Conservation (phyloP, 345 rosid genomes). For the Murraya koenigii region DNA sequence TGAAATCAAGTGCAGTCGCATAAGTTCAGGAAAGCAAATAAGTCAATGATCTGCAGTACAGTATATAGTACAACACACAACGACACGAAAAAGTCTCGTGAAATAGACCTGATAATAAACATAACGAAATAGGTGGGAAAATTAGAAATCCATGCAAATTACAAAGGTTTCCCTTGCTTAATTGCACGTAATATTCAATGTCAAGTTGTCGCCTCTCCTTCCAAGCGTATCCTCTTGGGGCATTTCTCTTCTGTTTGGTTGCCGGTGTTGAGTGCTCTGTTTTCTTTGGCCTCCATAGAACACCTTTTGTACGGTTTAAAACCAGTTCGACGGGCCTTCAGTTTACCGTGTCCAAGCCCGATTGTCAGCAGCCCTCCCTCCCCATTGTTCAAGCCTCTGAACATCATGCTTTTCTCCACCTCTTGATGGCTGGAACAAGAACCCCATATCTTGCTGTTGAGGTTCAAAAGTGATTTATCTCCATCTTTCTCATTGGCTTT, state of each 20-base stretch:
- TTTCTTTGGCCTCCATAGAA: conserved; percentile 73
- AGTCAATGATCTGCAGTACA: no score
- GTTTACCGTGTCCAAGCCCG: conserved; percentile 54
- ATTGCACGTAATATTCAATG: conserved; percentile 27
- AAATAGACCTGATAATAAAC: conserved; percentile 32
- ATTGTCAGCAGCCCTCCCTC: conserved; percentile 47
- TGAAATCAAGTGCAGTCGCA: conserved; percentile 25
- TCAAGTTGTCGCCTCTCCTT: conserved; percentile 61
- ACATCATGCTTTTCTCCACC: conserved; percentile 32
- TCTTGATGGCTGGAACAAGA: conserved; percentile 28
- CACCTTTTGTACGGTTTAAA: conserved; percentile 95
- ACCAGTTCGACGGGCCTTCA: conserved; percentile 64
- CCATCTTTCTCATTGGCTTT: conserved; percentile 27
- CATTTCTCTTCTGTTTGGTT: conserved; percentile 64
- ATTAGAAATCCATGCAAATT: conserved; percentile 26
- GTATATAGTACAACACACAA: conserved; percentile 39
- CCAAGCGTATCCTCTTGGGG: conserved; percentile 84
- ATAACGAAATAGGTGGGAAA: conserved; percentile 21
- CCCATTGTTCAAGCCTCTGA: conserved; percentile 23
- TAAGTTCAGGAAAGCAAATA: conserved; percentile 27
- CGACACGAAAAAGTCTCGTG: conserved; percentile 40
- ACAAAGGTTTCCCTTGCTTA: conserved; percentile 30
- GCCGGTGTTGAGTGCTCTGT: conserved; percentile 33
- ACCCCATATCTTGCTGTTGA: conserved; percentile 37
- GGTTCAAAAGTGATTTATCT: conserved; percentile 42